Evolutionary conservation across 768 basidiomycete species (phyloP).

Genomic region (Panaeolus papilionaceus): DNA sequence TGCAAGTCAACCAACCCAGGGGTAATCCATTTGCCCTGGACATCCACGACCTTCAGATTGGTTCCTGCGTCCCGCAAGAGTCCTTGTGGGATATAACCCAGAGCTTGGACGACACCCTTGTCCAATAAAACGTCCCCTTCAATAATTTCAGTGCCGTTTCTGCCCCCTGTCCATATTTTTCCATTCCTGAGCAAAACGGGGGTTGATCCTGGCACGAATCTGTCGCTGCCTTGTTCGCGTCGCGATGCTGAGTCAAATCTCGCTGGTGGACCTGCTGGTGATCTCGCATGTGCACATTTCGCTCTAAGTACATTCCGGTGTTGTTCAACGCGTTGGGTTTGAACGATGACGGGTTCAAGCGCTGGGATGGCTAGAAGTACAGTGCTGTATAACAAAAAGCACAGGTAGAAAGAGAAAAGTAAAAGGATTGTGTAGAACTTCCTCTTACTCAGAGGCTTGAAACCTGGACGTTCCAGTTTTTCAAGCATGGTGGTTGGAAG

Average conservation of each 20-base stretch:
- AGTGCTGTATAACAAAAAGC: not conserved
- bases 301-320: not conserved
- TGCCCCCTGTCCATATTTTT: conserved; percentile 77
- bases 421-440: not conserved
- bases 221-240: conserved; percentile 49
- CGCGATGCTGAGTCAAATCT: conserved; percentile 21
- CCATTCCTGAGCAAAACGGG: conserved; percentile 69
- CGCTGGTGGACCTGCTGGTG: conserved; percentile 5
- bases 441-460: not conserved
- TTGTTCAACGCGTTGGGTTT: not conserved
- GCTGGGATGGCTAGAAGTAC: not conserved
- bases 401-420: not conserved
- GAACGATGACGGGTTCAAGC: not conserved
- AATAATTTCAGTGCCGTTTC: conserved; percentile 60
- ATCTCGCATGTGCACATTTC: not conserved
- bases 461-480: conserved; percentile 7
- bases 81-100: conserved; percentile 47
- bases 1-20: conserved; percentile 55
- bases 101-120: conserved; percentile 63
- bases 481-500: not conserved
- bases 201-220: conserved; percentile 58
- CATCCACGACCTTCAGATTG: conserved; percentile 52
- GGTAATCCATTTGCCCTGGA: conserved; percentile 65
- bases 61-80: conserved; percentile 23
- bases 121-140: conserved; percentile 68